Evolutionary conservation across 1,139 yeast genomes (phyloP), one percentile per base, ranked within the genome.

Genomic region (Candida freyschussii): DNA sequence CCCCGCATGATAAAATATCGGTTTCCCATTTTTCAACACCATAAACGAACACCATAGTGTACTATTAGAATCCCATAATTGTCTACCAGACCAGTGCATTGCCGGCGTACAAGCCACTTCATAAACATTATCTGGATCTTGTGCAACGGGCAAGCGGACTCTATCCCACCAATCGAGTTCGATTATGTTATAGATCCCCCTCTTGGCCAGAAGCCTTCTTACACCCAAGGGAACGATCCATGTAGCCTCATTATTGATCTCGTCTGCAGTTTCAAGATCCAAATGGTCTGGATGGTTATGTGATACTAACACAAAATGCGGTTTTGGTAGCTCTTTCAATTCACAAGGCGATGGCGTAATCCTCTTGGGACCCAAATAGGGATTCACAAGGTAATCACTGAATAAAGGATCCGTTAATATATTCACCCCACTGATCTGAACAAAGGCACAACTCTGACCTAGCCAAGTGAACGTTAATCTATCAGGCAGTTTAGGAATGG

Each of bases 201-300:
- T 65, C 18, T 75, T 59, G 1, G 69, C 72, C 46, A 89, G 62
- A 40, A 69, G 76, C 47, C 63, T 63, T 34, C 76, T 72, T 29
- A 89, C 66, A 0, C 97, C 97, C 14, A 72, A 50, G 0, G 97
- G 97, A 0, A 87, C 95, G 11, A 89, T 69, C 97, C 97, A 89
- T 4, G 63, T 45, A 0, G 63, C 49, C 13, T 47, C 43, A 8
- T 73, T 66, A 5, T 78, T 65, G 6, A 61, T 48, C 44, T 77
- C 73, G 9, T 86, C 82, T 39, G 87, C 71, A 32, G 69, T 56
- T 23, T 64, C 63, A 13, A 73, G 64, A 50, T 89, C 96, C 30
- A 89, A 60, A 60, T 89, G 97, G 56, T 89, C 97, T 1, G 96
- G 97, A 51, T 89, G 97, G 54, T 89, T 93, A 56, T 89, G 97